A percentile compares a stretch with the other conserved stretches of the same genome.
Evolutionary conservation across 768 basidiomycete genomes (phyloP).

Genomic region (Phanerochaete sordida): DNA sequence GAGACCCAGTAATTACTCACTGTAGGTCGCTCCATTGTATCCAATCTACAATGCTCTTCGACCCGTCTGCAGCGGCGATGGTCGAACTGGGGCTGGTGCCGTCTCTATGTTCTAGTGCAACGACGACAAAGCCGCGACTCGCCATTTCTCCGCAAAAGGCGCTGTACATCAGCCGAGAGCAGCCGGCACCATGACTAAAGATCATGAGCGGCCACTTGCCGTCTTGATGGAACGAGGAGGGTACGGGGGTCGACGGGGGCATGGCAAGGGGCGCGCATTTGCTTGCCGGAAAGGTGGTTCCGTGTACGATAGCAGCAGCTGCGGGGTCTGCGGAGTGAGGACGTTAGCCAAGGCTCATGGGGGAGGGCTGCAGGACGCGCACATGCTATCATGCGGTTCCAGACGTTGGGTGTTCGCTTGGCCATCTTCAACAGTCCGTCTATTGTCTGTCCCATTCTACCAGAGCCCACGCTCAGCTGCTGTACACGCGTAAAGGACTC

Average conservation of each 20-base stretch:
- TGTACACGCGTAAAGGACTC: no score
- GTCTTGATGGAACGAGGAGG: background rate
- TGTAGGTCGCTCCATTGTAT: slow-evolving; percentile 27
- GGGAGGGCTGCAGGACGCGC: background rate
- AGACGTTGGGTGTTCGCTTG: slow-evolving; percentile 24
- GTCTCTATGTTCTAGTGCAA: slow-evolving; percentile 44
- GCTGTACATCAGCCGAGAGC: slow-evolving; percentile 36
- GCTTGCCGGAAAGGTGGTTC: slow-evolving; percentile 28
- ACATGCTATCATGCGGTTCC: slow-evolving; percentile 19
- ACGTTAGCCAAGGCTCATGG: background rate
- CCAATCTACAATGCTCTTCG: slow-evolving; percentile 24
- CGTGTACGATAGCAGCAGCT: slow-evolving; percentile 25
- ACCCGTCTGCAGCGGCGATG: slow-evolving; percentile 15
- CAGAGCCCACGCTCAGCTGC: no score
- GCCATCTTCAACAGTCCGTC: slow-evolving; percentile 29
- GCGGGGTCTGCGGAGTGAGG: slow-evolving; percentile 11
- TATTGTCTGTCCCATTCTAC: slow-evolving; percentile 27
- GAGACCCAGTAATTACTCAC: slow-evolving; percentile 1
- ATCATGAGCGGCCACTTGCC: slow-evolving; percentile 36
- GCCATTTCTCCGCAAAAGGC: slow-evolving; percentile 43
- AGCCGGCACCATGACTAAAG: slow-evolving; percentile 44
- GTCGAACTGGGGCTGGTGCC: slow-evolving; percentile 36
- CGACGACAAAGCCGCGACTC: slow-evolving; percentile 41
- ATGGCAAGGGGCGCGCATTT: slow-evolving; percentile 21
- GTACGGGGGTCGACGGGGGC: slow-evolving; percentile 6